Percentiles rank a stretch among this genome's conserved stretches.
Conservation (phyloP, 2,329 filamentous ascomycete genomes). For the Reticulascus tulasneorum region DNA sequence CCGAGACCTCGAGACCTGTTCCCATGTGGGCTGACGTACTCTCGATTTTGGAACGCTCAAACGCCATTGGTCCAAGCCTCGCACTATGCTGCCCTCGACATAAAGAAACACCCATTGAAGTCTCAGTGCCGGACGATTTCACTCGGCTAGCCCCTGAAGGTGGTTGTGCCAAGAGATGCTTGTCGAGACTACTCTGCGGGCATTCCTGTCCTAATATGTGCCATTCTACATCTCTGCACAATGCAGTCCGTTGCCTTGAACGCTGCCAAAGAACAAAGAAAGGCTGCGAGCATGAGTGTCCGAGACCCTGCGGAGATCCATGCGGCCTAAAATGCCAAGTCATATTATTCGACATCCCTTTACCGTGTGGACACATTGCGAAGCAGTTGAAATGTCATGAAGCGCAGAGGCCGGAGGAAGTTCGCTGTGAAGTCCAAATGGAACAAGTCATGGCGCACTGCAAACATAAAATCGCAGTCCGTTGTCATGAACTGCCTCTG, state of each 20-base stretch:
- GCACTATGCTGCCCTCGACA: slow-evolving; percentile 60
- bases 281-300: slow-evolving; percentile 43
- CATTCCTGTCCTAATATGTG: slow-evolving; percentile 43
- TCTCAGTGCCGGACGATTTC: slow-evolving; percentile 56
- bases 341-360: slow-evolving; percentile 20
- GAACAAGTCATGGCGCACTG: slow-evolving; percentile 49
- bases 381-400: slow-evolving; percentile 31
- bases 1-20: slow-evolving; percentile 51
- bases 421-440: slow-evolving; percentile 47
- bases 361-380: slow-evolving; percentile 39
- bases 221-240: slow-evolving; percentile 44
- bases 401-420: slow-evolving; percentile 35
- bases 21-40: slow-evolving; percentile 62
- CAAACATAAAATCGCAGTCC: slow-evolving; percentile 44
- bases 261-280: slow-evolving; percentile 36
- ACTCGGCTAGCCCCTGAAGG: slow-evolving; percentile 54
- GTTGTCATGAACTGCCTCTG: slow-evolving; percentile 46
- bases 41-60: slow-evolving; percentile 39
- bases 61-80: slow-evolving; percentile 46
- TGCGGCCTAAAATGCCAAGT: slow-evolving; percentile 35
- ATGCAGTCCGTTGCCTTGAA: slow-evolving; percentile 40
- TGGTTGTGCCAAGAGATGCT: slow-evolving; percentile 53
- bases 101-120: slow-evolving; percentile 42
- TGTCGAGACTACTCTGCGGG: slow-evolving; percentile 42
- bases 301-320: slow-evolving; percentile 34